phyloP scores from a whole-genome alignment of 129 eudicot species.

The Ambrosia trifida region DNA sequence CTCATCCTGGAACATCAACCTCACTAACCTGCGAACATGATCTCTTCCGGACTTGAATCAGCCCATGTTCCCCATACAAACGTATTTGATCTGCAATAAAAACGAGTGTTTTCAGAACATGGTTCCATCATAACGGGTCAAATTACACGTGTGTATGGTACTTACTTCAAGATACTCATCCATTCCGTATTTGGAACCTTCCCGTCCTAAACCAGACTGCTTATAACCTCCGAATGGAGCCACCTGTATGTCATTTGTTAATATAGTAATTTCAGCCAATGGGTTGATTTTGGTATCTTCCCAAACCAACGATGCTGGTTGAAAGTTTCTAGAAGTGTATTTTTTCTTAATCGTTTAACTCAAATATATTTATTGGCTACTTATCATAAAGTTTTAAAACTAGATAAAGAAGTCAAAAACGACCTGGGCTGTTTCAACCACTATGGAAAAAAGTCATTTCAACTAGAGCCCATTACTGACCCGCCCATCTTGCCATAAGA shows the following conservation, averaged over 20 bases:
- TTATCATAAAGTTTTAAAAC: background rate
- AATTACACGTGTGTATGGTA: background rate
- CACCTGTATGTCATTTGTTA: slow-evolving; percentile 45
- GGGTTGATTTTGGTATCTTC: background rate
- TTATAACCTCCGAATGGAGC: slow-evolving; percentile 97
- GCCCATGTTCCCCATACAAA: slow-evolving; percentile 80
- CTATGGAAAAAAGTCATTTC: too few species aligned
- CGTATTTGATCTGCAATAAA: slow-evolving; percentile 70
- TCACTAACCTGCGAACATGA: background rate
- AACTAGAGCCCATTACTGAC: background rate
- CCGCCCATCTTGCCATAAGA: background rate
- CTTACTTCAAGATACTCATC: slow-evolving; percentile 89
- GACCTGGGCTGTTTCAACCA: background rate
- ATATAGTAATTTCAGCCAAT: background rate
- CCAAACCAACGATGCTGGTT: background rate
- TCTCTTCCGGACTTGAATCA: slow-evolving; percentile 24
- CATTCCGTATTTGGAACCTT: slow-evolving; percentile 91
- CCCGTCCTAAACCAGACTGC: slow-evolving; percentile 95
- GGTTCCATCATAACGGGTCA: background rate
- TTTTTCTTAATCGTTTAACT: background rate
- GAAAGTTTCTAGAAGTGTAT: background rate
- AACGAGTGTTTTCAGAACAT: background rate
- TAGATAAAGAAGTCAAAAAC: background rate
- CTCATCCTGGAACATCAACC: background rate
- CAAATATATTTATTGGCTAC: background rate